Evolutionary conservation across 768 basidiomycete species (phyloP), one percentile per base, ranked within the genome.

Genomic region (Lentinus tigrinus): DNA sequence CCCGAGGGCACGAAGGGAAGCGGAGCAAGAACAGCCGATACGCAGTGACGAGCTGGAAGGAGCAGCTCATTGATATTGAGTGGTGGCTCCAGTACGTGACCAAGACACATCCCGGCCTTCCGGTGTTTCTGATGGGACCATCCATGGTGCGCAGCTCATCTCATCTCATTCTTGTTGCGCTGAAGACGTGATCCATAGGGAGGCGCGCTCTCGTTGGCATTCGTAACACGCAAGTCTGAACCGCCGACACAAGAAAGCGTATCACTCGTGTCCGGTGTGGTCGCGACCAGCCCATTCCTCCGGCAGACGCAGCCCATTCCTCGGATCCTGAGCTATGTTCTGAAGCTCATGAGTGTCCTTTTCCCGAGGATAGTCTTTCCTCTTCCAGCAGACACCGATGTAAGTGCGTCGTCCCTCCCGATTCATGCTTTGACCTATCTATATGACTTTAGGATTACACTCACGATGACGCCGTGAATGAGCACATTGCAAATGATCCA

Each of bases 71-170:
- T 26, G 91, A 94, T 65, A 77, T 89, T 24, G 81, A 80, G 16
- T 92, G 87, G 87, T 87, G 87, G 17, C 61, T 92, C 10, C 69
- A 73, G 48, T 75, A 84, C 60, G 76, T 75, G 23, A 77, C 75
- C 65, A 70, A 79, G 60, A 65, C 73, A 53, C 77, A 80, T 57
- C 70, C 77, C 13, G 56, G 72, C 1, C 64, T 82, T 4, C 87
- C 90, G 21, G 56, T 88, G 14, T 90, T 91, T 67, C 67, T 93
- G 37, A 84, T 85, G 74, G 91, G 89, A 1, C 88, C 89, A 68
- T 91, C 89, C 0, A 90, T 91, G 89, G 89, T 87, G 60, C 26
- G 77, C 66, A 17, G 1, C 16, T 40, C 17, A 1, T 10, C 19
- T n/a, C 16, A n/a, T 3, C 5, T 23, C 17, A 10, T 3, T 21